These are phyloP conservation scores for Pyracantha coccinea DNA, from an alignment of 331 rosid genomes.

Conservation along the genomic window DNA sequence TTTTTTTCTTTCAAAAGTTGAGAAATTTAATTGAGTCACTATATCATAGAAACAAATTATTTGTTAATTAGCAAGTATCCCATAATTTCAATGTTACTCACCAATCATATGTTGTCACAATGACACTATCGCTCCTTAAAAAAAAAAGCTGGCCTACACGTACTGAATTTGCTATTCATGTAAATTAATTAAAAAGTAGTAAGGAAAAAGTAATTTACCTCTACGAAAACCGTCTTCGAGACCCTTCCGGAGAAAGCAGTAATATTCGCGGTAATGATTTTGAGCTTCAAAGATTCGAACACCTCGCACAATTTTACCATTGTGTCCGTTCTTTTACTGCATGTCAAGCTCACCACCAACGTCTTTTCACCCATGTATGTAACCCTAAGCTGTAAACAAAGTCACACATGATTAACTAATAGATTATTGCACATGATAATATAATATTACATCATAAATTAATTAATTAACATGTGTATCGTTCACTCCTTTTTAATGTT, in stretches of 20 bases:
- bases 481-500: neutral
- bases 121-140: too few species aligned
- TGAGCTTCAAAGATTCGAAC: conserved; percentile 85
- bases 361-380: conserved; percentile 70
- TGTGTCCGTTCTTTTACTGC: conserved; percentile 73
- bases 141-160: too few species aligned
- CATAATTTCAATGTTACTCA: too few species aligned
- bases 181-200: neutral
- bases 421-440: neutral
- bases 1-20: neutral
- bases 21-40: neutral
- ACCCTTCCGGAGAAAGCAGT: conserved; percentile 61
- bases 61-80: too few species aligned
- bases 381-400: conserved; percentile 53
- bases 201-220: conserved; percentile 31
- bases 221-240: conserved; percentile 72
- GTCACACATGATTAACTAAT: neutral
- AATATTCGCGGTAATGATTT: conserved; percentile 63
- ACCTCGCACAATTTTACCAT: conserved; percentile 80
- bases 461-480: neutral
- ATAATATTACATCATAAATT: neutral
- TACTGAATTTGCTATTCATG: too few species aligned
- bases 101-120: too few species aligned
- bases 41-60: neutral
- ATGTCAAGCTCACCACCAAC: conserved; percentile 71